Evolutionary conservation across 495 filamentous ascomycete species (phyloP).

Genomic region (Friedmanniomyces simplex): DNA sequence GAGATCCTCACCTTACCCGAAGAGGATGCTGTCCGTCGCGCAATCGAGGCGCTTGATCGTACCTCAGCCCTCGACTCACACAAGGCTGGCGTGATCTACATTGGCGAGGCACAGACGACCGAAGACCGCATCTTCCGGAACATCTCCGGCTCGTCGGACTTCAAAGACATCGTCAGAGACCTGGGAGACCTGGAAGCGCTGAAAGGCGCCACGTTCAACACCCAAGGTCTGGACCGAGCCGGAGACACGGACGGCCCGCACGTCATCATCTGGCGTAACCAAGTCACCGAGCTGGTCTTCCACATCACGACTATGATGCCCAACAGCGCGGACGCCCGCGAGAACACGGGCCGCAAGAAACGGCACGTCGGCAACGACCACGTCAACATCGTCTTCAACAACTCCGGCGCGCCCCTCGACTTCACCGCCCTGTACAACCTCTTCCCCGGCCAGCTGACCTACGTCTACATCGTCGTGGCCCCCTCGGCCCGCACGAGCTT

Average conservation of each 20-base stretch:
- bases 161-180: slow-evolving; percentile 67
- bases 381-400: slow-evolving; percentile 96
- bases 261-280: slow-evolving; percentile 85
- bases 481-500: slow-evolving; percentile 64
- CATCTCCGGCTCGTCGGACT: slow-evolving; percentile 69
- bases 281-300: slow-evolving; percentile 89
- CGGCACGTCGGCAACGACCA: slow-evolving; percentile 94
- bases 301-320: slow-evolving; percentile 98
- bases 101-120: slow-evolving; percentile 67
- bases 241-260: slow-evolving; percentile 71
- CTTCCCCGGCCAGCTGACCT: slow-evolving; percentile 88
- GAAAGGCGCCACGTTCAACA: slow-evolving; percentile 76
- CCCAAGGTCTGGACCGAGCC: slow-evolving; percentile 75
- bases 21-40: slow-evolving; percentile 68
- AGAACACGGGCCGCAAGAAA: slow-evolving; percentile 76
- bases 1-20: slow-evolving; percentile 52
- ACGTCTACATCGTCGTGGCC: slow-evolving; percentile 89
- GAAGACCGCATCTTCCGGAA: slow-evolving; percentile 82
- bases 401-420: slow-evolving; percentile 74
- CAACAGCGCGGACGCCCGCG: slow-evolving; percentile 60
- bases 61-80: slow-evolving; percentile 89
- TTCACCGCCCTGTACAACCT: slow-evolving; percentile 53
- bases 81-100: slow-evolving; percentile 89
- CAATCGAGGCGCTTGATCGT: slow-evolving; percentile 71
- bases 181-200: slow-evolving; percentile 73